These are phyloP conservation scores for Brasenia schreberi DNA, from an alignment of 164 flowering plant species.

Conservation along the genomic window DNA sequence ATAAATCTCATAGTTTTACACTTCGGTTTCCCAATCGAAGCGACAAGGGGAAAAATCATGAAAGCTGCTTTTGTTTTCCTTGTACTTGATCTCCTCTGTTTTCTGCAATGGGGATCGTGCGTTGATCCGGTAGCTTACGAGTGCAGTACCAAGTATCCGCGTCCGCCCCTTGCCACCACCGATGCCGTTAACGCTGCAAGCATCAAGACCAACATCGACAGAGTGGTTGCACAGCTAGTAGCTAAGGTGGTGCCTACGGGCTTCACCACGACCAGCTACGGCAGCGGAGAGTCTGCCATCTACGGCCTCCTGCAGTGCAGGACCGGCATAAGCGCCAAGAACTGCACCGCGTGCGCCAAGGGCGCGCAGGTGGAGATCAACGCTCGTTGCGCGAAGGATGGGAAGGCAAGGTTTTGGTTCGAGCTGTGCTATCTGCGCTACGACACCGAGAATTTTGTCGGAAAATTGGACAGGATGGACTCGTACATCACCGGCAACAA, in stretches of 20 bases:
- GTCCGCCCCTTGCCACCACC: too few species aligned
- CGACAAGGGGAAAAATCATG: too few species aligned
- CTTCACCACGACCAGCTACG: background rate
- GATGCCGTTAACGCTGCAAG: too few species aligned
- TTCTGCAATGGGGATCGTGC: too few species aligned
- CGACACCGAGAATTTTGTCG: constrained; percentile 1
- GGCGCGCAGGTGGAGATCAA: constrained; percentile 1
- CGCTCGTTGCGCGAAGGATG: constrained; percentile 1
- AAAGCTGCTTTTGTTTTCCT: too few species aligned
- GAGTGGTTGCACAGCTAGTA: background rate
- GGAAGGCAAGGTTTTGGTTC: constrained; percentile 4
- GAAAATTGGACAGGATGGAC: constrained; percentile 4
- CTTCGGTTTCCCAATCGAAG: too few species aligned
- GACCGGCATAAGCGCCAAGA: background rate
- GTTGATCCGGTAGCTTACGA: too few species aligned
- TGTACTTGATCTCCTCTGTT: too few species aligned
- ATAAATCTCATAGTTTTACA: too few species aligned
- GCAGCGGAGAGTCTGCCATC: background rate
- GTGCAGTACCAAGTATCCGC: too few species aligned
- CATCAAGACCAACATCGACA: background rate
- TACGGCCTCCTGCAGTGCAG: constrained; percentile 6
- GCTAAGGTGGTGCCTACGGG: background rate
- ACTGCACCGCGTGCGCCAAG: constrained; percentile 1
- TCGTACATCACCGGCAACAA: constrained; percentile 1
- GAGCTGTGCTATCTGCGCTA: constrained; percentile 4